These are phyloP conservation scores for Syzygium oleosum DNA, from an alignment of 345 rosid species.

Conservation along the genomic window DNA sequence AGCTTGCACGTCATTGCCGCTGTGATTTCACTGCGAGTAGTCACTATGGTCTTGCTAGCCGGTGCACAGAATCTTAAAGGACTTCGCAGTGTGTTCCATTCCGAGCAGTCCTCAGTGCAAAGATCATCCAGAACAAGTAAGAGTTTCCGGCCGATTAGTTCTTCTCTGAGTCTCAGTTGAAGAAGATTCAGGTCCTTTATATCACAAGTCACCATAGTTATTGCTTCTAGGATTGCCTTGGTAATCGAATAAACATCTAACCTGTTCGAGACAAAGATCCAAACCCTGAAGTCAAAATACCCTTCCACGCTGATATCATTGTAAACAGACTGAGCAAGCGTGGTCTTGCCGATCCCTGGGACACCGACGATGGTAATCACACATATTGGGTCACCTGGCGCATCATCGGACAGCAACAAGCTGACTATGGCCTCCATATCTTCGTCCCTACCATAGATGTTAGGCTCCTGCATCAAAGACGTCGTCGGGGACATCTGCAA, in stretches of 20 bases:
- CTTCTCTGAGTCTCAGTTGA: conserved; percentile 12
- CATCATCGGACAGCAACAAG: background rate
- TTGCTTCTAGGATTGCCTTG: conserved; percentile 11
- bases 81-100: conserved; percentile 11
- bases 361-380: background rate
- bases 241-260: conserved; percentile 6
- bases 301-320: background rate
- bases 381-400: background rate
- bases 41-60: conserved; percentile 15
- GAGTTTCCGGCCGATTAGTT: conserved; percentile 8
- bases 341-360: conserved; percentile 9
- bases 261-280: conserved; percentile 14
- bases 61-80: conserved; percentile 5
- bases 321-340: conserved; percentile 2
- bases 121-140: conserved; percentile 23
- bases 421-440: conserved; percentile 10
- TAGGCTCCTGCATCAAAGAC: conserved; percentile 10
- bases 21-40: conserved; percentile 9
- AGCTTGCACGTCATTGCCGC: conserved; percentile 9
- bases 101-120: background rate
- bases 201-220: background rate
- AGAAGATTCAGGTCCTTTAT: conserved; percentile 6
- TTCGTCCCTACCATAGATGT: conserved; percentile 14
- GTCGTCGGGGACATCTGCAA: conserved; percentile 1
- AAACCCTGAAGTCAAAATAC: conserved; percentile 10